Base-by-base conservation (phyloP, 495 filamentous ascomycete genomes). In the Talaromyces borbonicus region DNA sequence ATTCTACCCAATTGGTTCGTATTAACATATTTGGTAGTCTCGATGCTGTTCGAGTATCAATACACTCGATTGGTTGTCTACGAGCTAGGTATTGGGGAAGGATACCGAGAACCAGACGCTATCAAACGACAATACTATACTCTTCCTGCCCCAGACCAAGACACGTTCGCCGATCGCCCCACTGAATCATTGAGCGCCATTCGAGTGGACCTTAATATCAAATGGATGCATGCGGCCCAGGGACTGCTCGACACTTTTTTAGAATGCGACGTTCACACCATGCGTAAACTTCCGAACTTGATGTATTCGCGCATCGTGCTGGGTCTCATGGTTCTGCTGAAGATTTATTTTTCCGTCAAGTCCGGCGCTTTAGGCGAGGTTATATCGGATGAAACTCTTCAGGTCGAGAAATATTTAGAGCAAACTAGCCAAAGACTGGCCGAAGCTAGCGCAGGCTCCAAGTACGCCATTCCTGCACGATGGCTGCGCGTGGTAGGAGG, bases 171-270 rank as follows among this genome's bases (percentile, higher is more conserved):
- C 12, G 47, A 56, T 25, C 40, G 58, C n/a, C 26, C 58, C 0
- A 47, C 55, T 3, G 43, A 48, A n/a, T 57, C 57, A 1, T 55
- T 69, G 11, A 68, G 63, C 31, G 62, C 67, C 0, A 58, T 71
- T 27, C 67, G 68, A 33, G 63, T 76, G 42, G 67, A 72, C 47
- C 61, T 73, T 40, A 72, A 63, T 12, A 56, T 73, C 36, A 70
- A 68, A 49, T 67, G 64, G 63, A 68, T 76, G 57, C 63, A 68
- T 29, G 66, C 66, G 15, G 64, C 69, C 0, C 73, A 78, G 4
- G 56, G 68, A 20, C 40, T 72, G 14, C 61, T 78, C 6, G 71
- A 78, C 42, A 57, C 58, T 4, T 59, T 74, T 8, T 46, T 74
- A 19, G 53, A 56, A 29, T 63, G 71, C 51, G 58, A 65, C 29